Evolutionary conservation across 352 stramenopile genomes (phyloP), one percentile per base, ranked within the genome.

Genomic region (Pythium diclinum): DNA sequence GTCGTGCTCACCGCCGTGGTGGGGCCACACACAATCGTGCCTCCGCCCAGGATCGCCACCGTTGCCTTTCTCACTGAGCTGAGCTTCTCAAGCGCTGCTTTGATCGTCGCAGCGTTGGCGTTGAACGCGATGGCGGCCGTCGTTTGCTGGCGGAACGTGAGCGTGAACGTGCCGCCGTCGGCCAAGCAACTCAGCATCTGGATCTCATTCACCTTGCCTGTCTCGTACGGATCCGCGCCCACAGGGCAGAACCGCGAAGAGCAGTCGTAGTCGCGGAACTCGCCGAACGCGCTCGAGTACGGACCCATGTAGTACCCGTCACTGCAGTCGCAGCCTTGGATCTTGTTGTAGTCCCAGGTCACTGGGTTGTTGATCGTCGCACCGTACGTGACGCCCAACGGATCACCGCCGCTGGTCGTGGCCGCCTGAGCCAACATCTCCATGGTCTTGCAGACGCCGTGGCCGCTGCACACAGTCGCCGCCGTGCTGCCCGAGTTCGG

Each of bases 291-390:
- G 2, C 74, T 76, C 2, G 81, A 67, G 72, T 87, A 92, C 21
- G 80, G 78, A 0, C 83, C 83, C 65, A 89, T 78, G 73, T 89
- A 92, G 58, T 79, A 75, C 44, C 86, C 75, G 16, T 74, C 75
- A 16, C 66, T 60, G 58, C 83, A 92, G 51, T 83, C 73, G 63
- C 92, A 98, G 38, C 87, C 88, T 59, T 97, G 90, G 52, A 89
- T 89, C 51, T 92, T 85, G 56, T 83, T 76, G 49, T 74, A 77
- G 64, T 98, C 92, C 92, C 92, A 98, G 10, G 81, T 88, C 1
- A 73, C 52, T 2, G 71, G 53, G 0, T 65, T 77, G 63, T 90
- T 89, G 49, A 83, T 57, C 19, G 78, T 89, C n/a, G 74, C 65
- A 6, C 80, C 82, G 58, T 93, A 91, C n/a, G 78, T 85, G 40